These are phyloP conservation scores for Entelexis paramagnoliae DNA, from an alignment of 1,139 yeast genomes.

Conservation along the genomic window DNA sequence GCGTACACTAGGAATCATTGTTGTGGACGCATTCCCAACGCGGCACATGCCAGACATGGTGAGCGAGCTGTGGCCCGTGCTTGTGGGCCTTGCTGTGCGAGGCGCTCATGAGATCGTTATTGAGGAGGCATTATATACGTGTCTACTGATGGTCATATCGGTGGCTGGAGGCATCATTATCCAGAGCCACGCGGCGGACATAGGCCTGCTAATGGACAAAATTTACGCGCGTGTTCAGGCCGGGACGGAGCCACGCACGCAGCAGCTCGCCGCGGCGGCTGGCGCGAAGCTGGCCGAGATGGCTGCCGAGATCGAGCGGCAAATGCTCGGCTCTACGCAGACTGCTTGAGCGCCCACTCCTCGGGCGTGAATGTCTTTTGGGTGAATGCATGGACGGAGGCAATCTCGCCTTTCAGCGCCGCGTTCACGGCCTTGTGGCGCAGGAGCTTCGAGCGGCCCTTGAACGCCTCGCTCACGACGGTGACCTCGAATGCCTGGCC, in stretches of 20 bases:
- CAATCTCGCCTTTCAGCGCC: conserved; percentile 70
- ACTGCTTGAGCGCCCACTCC: conserved; percentile 21
- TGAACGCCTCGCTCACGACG: conserved; percentile 67
- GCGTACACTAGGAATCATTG: conserved; percentile 46
- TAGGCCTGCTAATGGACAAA: conserved; percentile 14
- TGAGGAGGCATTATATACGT: conserved; percentile 42
- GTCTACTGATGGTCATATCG: conserved; percentile 36
- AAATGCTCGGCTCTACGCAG: neutral
- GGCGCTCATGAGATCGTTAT: conserved; percentile 25
- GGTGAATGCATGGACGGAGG: conserved; percentile 85
- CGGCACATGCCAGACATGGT: conserved; percentile 48
- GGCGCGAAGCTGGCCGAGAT: conserved; percentile 5
- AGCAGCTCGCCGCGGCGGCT: conserved; percentile 6
- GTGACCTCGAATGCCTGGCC: conserved; percentile 76
- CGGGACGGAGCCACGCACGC: conserved; percentile 1
- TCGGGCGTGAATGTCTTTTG: conserved; percentile 36
- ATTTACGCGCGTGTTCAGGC: neutral
- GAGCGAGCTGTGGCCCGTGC: conserved; percentile 41
- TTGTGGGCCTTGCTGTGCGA: conserved; percentile 24
- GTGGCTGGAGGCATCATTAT: conserved; percentile 25
- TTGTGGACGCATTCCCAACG: conserved; percentile 50
- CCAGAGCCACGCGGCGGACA: conserved; percentile 10
- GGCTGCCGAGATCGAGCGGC: conserved; percentile 5
- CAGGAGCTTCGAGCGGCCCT: conserved; percentile 73
- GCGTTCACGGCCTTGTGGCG: conserved; percentile 79